These are phyloP conservation scores for Colletotrichum simmondsii DNA, from an alignment of 2,329 filamentous ascomycete species.

Conservation along the genomic window DNA sequence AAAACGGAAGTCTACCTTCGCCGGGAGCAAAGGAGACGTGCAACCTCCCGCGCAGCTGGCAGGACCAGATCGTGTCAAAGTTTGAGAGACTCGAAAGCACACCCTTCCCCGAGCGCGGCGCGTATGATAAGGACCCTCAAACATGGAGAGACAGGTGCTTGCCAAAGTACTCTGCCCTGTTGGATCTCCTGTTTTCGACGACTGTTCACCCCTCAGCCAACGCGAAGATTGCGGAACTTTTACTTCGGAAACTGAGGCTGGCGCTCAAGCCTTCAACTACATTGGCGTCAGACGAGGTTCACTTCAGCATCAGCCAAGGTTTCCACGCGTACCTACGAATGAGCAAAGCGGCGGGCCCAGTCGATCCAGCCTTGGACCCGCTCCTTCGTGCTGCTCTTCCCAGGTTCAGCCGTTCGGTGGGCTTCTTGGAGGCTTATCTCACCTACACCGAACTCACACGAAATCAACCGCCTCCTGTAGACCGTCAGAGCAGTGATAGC, in stretches of 20 bases:
- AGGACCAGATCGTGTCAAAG: slow-evolving; percentile 76
- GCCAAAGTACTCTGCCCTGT: slow-evolving; percentile 74
- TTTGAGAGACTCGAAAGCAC: slow-evolving; percentile 74
- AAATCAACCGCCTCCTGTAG: slow-evolving; percentile 16
- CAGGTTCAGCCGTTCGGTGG: slow-evolving; percentile 71
- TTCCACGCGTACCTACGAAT: slow-evolving; percentile 79
- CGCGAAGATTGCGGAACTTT: slow-evolving; percentile 71
- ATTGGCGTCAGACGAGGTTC: slow-evolving; percentile 70
- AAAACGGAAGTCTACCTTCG: slow-evolving; percentile 64
- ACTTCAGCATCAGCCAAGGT: slow-evolving; percentile 80
- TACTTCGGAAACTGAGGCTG: slow-evolving; percentile 74
- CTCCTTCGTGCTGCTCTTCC: slow-evolving; percentile 74
- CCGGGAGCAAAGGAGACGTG: slow-evolving; percentile 64
- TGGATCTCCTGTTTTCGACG: slow-evolving; percentile 71
- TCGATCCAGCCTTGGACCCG: slow-evolving; percentile 72
- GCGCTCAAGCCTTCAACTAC: slow-evolving; percentile 71
- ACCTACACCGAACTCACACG: slow-evolving; percentile 60
- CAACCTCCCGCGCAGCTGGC: slow-evolving; percentile 74
- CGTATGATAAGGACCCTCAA: slow-evolving; percentile 70
- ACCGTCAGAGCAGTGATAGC: slow-evolving; percentile 47
- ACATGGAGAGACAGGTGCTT: slow-evolving; percentile 72
- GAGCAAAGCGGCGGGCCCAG: slow-evolving; percentile 65
- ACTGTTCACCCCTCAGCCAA: slow-evolving; percentile 74
- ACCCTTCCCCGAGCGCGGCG: slow-evolving; percentile 72
- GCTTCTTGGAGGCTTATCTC: slow-evolving; percentile 73